A percentile compares a stretch with the other conserved stretches of the same genome.
Conservation (phyloP, 2,329 filamentous ascomycete genomes). For the Scorias spongiosa region DNA sequence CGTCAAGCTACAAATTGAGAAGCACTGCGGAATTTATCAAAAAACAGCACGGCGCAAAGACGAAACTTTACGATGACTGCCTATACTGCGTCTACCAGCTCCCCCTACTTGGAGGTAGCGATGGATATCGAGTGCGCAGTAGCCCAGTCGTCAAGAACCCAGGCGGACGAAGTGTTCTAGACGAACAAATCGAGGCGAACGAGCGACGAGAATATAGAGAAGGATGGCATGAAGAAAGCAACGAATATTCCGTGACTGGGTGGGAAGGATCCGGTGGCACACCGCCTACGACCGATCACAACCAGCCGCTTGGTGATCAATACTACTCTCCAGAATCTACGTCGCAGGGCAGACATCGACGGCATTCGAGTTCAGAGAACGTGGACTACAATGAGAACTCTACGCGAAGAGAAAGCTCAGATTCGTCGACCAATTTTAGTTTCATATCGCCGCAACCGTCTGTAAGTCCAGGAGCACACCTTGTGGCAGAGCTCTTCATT, state of each 20-base stretch:
- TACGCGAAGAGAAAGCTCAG: constrained; percentile 12
- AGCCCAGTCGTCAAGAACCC: constrained; percentile 85
- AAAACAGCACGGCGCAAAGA: constrained; percentile 75
- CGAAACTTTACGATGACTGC: constrained; percentile 96
- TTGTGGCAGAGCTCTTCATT: constrained; percentile 89
- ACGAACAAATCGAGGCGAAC: constrained; percentile 90
- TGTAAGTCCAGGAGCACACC: constrained; percentile 54
- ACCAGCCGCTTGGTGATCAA: constrained; percentile 3
- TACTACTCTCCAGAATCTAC: constrained; percentile 1
- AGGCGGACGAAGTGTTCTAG: constrained; percentile 79
- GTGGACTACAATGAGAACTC: constrained; percentile 1
- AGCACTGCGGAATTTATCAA: constrained; percentile 78
- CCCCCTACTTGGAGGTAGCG: constrained; percentile 68
- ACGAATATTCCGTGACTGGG: constrained; percentile 34
- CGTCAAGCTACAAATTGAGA: constrained; percentile 81
- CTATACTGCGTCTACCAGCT: constrained; percentile 91
- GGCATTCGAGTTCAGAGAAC: constrained; percentile 2
- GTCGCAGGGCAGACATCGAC: neutral
- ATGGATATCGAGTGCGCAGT: constrained; percentile 77
- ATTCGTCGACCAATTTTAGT: constrained; percentile 17
- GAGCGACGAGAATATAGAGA: constrained; percentile 81
- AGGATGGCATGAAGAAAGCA: constrained; percentile 75
- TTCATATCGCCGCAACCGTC: constrained; percentile 33
- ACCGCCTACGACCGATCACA: constrained; percentile 1
- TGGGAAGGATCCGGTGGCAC: constrained; percentile 6